A percentile compares a stretch with the other conserved stretches of the same genome.
phyloP scores from a whole-genome alignment of 2,329 filamentous ascomycete genomes.

The Fusarium domesticum region DNA sequence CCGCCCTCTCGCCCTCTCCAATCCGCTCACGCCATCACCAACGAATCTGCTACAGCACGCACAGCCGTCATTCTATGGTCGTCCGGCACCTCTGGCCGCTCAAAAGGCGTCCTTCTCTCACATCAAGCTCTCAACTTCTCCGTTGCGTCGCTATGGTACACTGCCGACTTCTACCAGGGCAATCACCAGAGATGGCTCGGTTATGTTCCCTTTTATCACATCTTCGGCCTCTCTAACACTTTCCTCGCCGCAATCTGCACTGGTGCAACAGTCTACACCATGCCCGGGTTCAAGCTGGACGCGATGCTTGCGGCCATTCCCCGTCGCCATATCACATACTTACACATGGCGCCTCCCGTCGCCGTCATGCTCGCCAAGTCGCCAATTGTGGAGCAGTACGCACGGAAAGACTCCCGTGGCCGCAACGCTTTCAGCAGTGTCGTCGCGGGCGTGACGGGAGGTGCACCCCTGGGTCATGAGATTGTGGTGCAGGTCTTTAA shows the following conservation, averaged over 20 bases:
- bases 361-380: slow-evolving; percentile 68
- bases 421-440: slow-evolving; percentile 58
- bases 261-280: slow-evolving; percentile 61
- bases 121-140: slow-evolving; percentile 64
- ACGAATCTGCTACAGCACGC: slow-evolving; percentile 48
- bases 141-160: slow-evolving; percentile 46
- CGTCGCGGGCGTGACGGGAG: slow-evolving; percentile 53
- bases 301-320: slow-evolving; percentile 60
- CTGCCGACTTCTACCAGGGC: slow-evolving; percentile 45
- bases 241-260: slow-evolving; percentile 54
- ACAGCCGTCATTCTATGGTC: slow-evolving; percentile 49
- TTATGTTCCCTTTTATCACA: slow-evolving; percentile 69
- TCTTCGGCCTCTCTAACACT: slow-evolving; percentile 57
- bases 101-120: slow-evolving; percentile 71
- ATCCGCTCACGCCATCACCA: slow-evolving; percentile 38
- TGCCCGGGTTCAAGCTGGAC: slow-evolving; percentile 67
- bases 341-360: slow-evolving; percentile 67
- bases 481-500: slow-evolving; percentile 59
- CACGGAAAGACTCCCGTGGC: slow-evolving; percentile 41
- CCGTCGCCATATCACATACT: slow-evolving; percentile 60
- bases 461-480: slow-evolving; percentile 59
- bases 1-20: slow-evolving; percentile 47
- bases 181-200: slow-evolving; percentile 48
- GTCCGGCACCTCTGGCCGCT: slow-evolving; percentile 67
- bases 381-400: slow-evolving; percentile 60